Conservation (phyloP, 805 yeast genomes). For the Starmera pachycereana region DNA sequence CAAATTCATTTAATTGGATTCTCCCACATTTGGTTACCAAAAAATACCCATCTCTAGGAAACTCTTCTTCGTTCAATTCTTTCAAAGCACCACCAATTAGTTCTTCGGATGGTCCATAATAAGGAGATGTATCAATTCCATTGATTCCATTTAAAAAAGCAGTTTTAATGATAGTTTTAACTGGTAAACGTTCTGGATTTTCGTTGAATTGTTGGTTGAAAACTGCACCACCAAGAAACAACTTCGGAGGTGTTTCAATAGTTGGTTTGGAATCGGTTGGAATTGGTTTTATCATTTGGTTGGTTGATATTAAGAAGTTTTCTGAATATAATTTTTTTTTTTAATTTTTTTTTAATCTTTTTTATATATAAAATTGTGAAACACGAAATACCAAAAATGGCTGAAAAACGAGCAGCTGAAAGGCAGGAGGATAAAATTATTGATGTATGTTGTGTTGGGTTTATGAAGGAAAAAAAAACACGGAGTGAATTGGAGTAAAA, state of each 20-base stretch:
- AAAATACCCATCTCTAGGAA: conserved; percentile 51
- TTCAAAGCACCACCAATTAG: conserved; percentile 60
- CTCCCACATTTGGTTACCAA: conserved; percentile 87
- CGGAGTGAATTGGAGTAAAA: no score
- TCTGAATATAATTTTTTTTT: not conserved
- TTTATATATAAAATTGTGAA: no score
- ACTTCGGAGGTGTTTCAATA: conserved; percentile 33
- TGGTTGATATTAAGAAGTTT: not conserved
- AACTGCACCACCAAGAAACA: conserved; percentile 83
- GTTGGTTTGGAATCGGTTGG: not conserved
- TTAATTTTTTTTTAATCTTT: no score
- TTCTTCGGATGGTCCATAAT: conserved; percentile 81
- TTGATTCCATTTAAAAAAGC: conserved; percentile 62
- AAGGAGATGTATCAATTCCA: conserved; percentile 88
- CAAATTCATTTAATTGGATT: conserved; percentile 55
- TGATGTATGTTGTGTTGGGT: conserved; percentile 1
- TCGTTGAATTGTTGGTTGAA: conserved; percentile 73
- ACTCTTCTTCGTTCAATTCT: conserved; percentile 20
- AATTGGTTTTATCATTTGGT: not conserved
- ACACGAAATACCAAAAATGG: no score
- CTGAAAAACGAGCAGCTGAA: conserved; percentile 2
- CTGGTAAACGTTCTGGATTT: conserved; percentile 52
- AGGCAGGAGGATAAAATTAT: conserved; percentile 2
- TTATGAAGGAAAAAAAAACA: not conserved
- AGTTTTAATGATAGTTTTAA: conserved; percentile 40